Evolutionary conservation across 192 early-diverging fungal genomes (phyloP).

Genomic region (Rhizophagus clarus): DNA sequence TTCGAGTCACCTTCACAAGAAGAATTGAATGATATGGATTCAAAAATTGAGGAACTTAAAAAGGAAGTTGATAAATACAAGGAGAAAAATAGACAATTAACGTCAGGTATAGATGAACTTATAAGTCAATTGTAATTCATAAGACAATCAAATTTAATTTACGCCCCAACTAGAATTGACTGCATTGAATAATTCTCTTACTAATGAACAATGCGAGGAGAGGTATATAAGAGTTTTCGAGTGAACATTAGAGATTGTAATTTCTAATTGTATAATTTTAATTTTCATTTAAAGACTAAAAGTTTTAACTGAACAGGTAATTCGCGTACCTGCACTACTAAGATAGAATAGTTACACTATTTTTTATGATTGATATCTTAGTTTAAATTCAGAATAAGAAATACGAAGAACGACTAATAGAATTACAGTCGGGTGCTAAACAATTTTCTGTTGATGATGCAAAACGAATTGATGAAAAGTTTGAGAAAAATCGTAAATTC

Average conservation of each 20-base stretch:
- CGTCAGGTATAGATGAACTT: conserved; percentile 36
- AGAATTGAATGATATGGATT: conserved; percentile 56
- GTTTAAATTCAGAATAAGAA: conserved; percentile 41
- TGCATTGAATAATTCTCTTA: conserved; percentile 40
- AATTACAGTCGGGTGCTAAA: conserved; percentile 37
- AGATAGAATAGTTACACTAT: not conserved
- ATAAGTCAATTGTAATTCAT: not conserved
- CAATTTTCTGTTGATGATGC: conserved; percentile 43
- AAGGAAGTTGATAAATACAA: conserved; percentile 52
- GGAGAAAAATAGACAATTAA: conserved; percentile 53
- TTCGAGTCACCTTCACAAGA: conserved; percentile 41
- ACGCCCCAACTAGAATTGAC: conserved; percentile 35
- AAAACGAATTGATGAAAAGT: conserved; percentile 35
- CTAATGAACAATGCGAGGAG: conserved; percentile 39
- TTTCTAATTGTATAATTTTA: not conserved
- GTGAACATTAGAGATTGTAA: not conserved
- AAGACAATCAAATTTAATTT: not conserved
- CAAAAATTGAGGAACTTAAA: conserved; percentile 57
- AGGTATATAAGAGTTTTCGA: conserved; percentile 28
- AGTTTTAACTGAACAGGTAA: not conserved
- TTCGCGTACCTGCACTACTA: not conserved
- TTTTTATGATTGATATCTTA: not conserved
- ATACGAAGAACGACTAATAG: conserved; percentile 37
- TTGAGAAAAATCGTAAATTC: conserved; percentile 42
- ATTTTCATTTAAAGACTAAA: not conserved